A percentile compares a stretch with the other conserved stretches of the same genome.
phyloP scores from a whole-genome alignment of 179 eudicot species.

The Silene vulgaris region DNA sequence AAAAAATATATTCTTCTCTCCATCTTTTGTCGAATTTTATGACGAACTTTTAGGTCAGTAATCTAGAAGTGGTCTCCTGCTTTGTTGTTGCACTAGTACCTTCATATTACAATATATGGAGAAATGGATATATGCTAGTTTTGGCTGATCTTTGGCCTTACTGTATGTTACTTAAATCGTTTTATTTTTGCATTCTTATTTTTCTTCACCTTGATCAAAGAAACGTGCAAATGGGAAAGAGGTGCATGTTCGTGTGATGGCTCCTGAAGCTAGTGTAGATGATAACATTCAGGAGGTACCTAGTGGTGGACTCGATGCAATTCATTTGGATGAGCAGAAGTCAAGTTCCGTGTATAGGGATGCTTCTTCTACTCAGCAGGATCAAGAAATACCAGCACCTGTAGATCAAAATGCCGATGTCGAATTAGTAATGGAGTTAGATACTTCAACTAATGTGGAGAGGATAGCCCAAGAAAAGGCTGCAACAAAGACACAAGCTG shows the following conservation, averaged over 20 bases:
- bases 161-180: neutral
- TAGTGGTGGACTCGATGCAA: constrained; percentile 35
- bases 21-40: neutral
- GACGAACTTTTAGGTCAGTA: neutral
- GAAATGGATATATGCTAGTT: neutral
- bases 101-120: neutral
- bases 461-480: constrained; percentile 54
- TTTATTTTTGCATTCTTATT: constrained; percentile 11
- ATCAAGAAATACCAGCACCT: constrained; percentile 27
- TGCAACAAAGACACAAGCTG: constrained; percentile 88
- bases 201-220: constrained; percentile 33
- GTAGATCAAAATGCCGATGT: constrained; percentile 33
- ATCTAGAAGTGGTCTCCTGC: neutral
- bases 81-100: neutral
- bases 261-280: constrained; percentile 35
- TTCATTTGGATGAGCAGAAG: constrained; percentile 32
- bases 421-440: constrained; percentile 25
- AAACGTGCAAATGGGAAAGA: constrained; percentile 51
- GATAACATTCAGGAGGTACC: constrained; percentile 36
- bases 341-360: constrained; percentile 37
- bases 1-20: neutral
- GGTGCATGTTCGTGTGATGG: constrained; percentile 39
- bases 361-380: constrained; percentile 35
- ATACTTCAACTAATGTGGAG: constrained; percentile 43
- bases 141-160: neutral